Evolutionary conservation across 2,329 filamentous ascomycete species (phyloP), one percentile per base, ranked within the genome.

Genomic region (Penicillium sp.): DNA sequence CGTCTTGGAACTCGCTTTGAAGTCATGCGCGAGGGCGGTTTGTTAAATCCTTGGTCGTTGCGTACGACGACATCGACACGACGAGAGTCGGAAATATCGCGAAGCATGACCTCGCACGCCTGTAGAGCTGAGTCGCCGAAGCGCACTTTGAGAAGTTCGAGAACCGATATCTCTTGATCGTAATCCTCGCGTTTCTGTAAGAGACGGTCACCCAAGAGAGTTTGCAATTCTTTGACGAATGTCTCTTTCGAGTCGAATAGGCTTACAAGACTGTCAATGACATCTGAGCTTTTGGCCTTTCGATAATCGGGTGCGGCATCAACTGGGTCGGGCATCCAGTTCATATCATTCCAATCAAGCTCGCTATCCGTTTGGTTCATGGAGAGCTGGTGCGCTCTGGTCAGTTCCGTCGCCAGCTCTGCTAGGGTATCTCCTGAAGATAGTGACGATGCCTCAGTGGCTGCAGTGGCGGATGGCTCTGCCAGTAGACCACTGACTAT

Each of bases 31-130:
- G 59, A 46, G 41, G 59, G 62, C 4, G 46, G 45, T 41, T 57
- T 63, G 35, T 66, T 54, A 2, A 80, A 66, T 7, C 73, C 69
- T 67, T 80, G 75, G 37, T 77, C 78, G 54, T 80, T 81, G 41
- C 85, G 79, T 45, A 96, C 85, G 12, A 82, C 78, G 7, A 80
- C 76, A 68, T 97, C 89, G 56, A 95, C 84, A 41, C 85, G 82
- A 57, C 82, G 82, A 1, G 92, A 96, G 67, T 97, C 92, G 61
- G 89, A 83, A 33, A 97, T 89, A 70, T 99, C 94, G 60, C 89
- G 90, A 54, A 99, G 84, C 94, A 99, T 99, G 66, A 99, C 94
- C 69, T 99, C 93, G 73, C 92, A 97, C 47, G 90, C 89, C 70
- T 97, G 94, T 44, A 99, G 78, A 15, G 90, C 86, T 26, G 84